These are phyloP conservation scores for Pseudisothecium myosuroides DNA, from an alignment of 225 moss, liverwort and hornwort genomes.

Conservation along the genomic window DNA sequence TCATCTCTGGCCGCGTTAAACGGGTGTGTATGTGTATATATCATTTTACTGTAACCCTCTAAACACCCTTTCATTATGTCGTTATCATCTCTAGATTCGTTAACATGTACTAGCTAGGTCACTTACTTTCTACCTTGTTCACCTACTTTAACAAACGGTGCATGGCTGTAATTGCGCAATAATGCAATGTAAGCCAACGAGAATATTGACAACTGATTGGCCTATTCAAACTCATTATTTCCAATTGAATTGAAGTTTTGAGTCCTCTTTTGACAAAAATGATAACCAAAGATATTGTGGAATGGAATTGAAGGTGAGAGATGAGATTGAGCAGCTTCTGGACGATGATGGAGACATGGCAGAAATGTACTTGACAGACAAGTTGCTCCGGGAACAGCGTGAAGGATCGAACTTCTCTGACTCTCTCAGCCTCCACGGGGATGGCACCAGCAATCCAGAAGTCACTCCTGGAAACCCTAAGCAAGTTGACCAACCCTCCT, in stretches of 20 bases:
- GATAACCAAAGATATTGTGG: too few species aligned
- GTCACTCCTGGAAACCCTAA: neutral
- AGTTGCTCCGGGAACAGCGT: conserved; percentile 3
- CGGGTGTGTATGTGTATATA: neutral
- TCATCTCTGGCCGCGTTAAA: conserved; percentile 30
- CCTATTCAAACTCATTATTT: neutral
- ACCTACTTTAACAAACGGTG: neutral
- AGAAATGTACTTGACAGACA: conserved; percentile 44
- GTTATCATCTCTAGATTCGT: neutral
- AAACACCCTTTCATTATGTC: neutral
- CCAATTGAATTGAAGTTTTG: neutral
- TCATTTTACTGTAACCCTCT: neutral
- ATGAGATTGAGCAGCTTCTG: conserved; percentile 46
- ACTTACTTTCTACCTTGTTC: neutral
- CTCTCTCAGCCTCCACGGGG: neutral
- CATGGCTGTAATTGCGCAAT: neutral
- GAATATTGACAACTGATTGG: neutral
- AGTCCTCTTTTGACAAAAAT: neutral
- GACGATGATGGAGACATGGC: conserved; percentile 60
- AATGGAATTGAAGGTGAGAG: conserved; percentile 19
- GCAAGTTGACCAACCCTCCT: neutral
- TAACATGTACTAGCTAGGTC: neutral
- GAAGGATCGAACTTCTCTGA: neutral
- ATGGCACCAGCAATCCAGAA: neutral
- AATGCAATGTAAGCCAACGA: neutral